These are phyloP conservation scores for Lentinus tigrinus DNA, from an alignment of 768 basidiomycete genomes.

Conservation along the genomic window DNA sequence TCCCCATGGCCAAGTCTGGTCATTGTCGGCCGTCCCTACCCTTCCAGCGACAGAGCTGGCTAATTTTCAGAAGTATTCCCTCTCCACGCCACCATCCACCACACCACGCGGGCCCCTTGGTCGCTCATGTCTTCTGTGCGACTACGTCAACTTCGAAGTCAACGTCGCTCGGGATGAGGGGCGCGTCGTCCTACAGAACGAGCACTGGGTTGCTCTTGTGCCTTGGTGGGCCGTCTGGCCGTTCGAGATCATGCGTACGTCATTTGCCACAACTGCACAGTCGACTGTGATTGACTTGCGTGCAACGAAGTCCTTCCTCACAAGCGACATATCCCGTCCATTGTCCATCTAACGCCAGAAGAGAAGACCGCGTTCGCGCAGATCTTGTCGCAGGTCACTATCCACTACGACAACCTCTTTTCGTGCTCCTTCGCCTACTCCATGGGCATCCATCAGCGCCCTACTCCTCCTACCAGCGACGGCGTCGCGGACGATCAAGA, in stretches of 20 bases:
- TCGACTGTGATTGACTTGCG: not conserved
- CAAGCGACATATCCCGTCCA: conserved; percentile 73
- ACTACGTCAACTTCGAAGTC: conserved; percentile 72
- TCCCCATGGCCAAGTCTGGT: conserved; percentile 92
- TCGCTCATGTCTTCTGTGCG: conserved; percentile 71
- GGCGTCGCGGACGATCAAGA: conserved; percentile 34
- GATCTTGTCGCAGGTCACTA: conserved; percentile 62
- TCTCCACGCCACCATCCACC: conserved; percentile 33
- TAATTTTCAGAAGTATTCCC: conserved; percentile 52
- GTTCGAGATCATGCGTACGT: conserved; percentile 71
- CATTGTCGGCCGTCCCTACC: conserved; percentile 68
- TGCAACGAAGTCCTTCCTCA: conserved; percentile 62
- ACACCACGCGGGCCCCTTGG: conserved; percentile 57
- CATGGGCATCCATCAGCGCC: conserved; percentile 91
- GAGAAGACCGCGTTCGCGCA: conserved; percentile 69
- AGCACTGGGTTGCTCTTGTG: conserved; percentile 80
- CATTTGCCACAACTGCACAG: not conserved
- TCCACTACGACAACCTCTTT: conserved; percentile 78
- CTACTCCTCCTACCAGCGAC: conserved; percentile 44
- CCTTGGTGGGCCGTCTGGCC: conserved; percentile 98
- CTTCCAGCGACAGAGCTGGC: conserved; percentile 66
- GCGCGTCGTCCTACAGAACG: conserved; percentile 69
- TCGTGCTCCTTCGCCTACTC: conserved; percentile 89
- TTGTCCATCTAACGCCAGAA: conserved; percentile 54
- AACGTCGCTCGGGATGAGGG: conserved; percentile 39